Evolutionary conservation across 2,329 filamentous ascomycete genomes (phyloP), one percentile per base, ranked within the genome.

Genomic region (Rhytidhysteron rufulum): DNA sequence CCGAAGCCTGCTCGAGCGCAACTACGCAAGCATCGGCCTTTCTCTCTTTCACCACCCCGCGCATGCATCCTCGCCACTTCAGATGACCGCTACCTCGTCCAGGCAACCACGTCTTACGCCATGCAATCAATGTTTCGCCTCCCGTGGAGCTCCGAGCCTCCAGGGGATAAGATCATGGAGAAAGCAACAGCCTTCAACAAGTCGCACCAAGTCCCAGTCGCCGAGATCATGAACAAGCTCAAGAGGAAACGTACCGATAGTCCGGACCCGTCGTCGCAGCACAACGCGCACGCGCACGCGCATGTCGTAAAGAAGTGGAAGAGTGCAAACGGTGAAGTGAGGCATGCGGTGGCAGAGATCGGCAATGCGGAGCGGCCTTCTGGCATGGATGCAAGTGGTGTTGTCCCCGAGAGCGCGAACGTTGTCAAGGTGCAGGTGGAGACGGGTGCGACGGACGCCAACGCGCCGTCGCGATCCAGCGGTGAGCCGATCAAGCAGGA

Each of bases 171-270:
- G 49, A 67, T 66, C 58, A 62, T 66, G 56, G 67, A 69, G 38
- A 69, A 68, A 57, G 52, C 62, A 16, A 33, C 17, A 33, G 52
- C 60, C 19, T 54, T 68, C 44, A 60, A 66, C 51, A 67, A 66
- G 54, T 57, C 67, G 62, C 67, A 64, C 54, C 60, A 59, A 37
- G 56, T 67, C 49, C 68, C 70, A 15, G 63, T 70, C 41, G 62
- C 72, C 53, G 69, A 72, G 43, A 69, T 74, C 41, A 58, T 72
- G 50, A 72, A 69, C 48, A 72, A 73, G 52, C 63, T 79, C 55
- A 83, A 83, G 70, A 74, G 79, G 47, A 82, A 81, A 62, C 69
- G 73, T 40, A 71, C 71, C 22, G 69, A 71, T 47, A 78, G 72
- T 48, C 63, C 67, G 32, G 71, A 72, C 51, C 59, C 60, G 13